Evolutionary conservation across 2,329 filamentous ascomycete species (phyloP).

Genomic region (Alternaria metachromatica): DNA sequence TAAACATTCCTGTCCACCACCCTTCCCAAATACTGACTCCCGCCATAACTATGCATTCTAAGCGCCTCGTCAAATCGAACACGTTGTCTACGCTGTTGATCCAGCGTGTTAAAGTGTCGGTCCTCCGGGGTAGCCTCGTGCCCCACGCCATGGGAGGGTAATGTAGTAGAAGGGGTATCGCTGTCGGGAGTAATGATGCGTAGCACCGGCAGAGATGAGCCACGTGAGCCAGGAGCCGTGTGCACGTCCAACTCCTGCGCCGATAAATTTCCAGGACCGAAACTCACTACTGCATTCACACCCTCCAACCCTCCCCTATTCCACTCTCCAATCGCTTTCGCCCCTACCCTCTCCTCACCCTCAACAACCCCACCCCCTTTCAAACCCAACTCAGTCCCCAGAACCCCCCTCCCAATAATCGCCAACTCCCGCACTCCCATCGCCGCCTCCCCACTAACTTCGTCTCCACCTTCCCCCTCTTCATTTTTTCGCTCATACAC

Average conservation of each 20-base stretch:
- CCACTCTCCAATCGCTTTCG: no score
- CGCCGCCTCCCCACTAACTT: not conserved
- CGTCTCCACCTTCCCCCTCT: not conserved
- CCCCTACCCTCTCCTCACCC: no score
- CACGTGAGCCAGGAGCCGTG: no score
- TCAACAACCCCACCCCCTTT: fast-evolving
- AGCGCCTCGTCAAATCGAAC: not conserved
- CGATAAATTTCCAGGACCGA: no score
- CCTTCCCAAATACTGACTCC: not conserved
- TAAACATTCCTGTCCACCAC: not conserved
- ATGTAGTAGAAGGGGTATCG: not conserved
- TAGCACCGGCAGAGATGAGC: no score
- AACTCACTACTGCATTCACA: no score
- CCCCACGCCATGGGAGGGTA: not conserved
- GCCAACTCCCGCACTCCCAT: not conserved
- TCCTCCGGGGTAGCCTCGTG: fast-evolving
- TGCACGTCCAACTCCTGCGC: no score
- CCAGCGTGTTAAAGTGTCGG: fast-evolving
- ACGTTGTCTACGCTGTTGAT: not conserved
- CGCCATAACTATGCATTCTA: not conserved
- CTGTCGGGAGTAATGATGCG: not conserved
- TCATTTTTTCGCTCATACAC: not conserved
- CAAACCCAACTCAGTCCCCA: fast-evolving
- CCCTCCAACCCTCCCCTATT: no score
- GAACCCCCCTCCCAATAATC: fast-evolving